phyloP scores from a whole-genome alignment of 805 yeast species.

The Pichia cephalocereana region DNA sequence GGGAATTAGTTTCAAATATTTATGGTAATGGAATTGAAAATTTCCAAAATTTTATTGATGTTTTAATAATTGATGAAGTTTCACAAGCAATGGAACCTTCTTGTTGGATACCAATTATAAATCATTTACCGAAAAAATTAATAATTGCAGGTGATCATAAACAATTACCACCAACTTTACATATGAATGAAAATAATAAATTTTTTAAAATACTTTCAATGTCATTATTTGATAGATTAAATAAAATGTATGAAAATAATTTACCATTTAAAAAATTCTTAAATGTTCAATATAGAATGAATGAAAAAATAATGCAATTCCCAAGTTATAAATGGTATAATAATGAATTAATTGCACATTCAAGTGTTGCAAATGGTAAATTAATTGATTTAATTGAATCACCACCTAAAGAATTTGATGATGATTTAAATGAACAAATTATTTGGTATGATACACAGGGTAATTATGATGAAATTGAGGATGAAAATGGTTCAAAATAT shows the following conservation, averaged over 20 bases:
- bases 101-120: conserved; percentile 87
- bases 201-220: conserved; percentile 40
- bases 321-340: conserved; percentile 62
- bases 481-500: conserved; percentile 43
- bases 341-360: conserved; percentile 53
- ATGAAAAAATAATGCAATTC: conserved; percentile 64
- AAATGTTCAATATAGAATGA: conserved; percentile 84
- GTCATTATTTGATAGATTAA: conserved; percentile 77
- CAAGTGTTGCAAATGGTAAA: conserved; percentile 41
- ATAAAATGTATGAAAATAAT: conserved; percentile 36
- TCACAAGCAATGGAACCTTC: conserved; percentile 93
- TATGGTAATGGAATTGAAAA: conserved; percentile 21
- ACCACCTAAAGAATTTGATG: neutral
- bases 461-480: conserved; percentile 57
- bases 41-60: conserved; percentile 42
- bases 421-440: conserved; percentile 39
- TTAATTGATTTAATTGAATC: conserved; percentile 39
- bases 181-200: conserved; percentile 26
- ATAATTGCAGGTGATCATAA: conserved; percentile 89
- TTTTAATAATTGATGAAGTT: conserved; percentile 88
- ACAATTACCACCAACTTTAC: conserved; percentile 88
- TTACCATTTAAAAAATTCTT: conserved; percentile 42
- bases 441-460: conserved; percentile 95
- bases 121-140: conserved; percentile 50
- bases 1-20: conserved; percentile 48